Evolutionary conservation across 2,329 filamentous ascomycete species (phyloP).

Genomic region (Rhinocladiella mackenziei): DNA sequence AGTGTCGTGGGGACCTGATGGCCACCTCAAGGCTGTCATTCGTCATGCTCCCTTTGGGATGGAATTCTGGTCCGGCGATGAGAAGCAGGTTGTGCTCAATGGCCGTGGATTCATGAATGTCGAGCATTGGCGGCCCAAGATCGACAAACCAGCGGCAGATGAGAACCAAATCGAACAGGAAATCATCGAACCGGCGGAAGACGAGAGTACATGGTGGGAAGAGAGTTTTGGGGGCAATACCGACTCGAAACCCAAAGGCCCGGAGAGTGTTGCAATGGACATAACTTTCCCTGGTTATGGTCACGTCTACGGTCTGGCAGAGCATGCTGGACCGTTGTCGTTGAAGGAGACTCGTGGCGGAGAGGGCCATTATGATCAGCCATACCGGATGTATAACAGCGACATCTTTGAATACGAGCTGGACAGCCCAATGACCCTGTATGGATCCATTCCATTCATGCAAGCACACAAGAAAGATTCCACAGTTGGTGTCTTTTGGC

Average conservation of each 20-base stretch:
- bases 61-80: slow-evolving; percentile 79
- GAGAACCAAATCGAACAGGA: slow-evolving; percentile 42
- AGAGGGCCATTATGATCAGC: slow-evolving; percentile 77
- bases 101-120: slow-evolving; percentile 85
- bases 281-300: slow-evolving; percentile 89
- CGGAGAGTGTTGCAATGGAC: slow-evolving; percentile 86
- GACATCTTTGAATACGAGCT: slow-evolving; percentile 98
- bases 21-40: slow-evolving; percentile 77
- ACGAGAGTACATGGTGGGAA: slow-evolving; percentile 96
- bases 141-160: slow-evolving; percentile 54
- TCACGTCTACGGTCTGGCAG: slow-evolving; percentile 90
- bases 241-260: slow-evolving; percentile 89
- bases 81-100: slow-evolving; percentile 82
- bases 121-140: slow-evolving; percentile 90
- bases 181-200: slow-evolving; percentile 49
- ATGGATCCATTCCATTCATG: slow-evolving; percentile 97
- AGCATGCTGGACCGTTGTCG: slow-evolving; percentile 83
- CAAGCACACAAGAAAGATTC: slow-evolving; percentile 93
- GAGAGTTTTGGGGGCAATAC: slow-evolving; percentile 94
- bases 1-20: slow-evolving; percentile 72
- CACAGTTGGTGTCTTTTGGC: slow-evolving; percentile 93
- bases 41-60: slow-evolving; percentile 77
- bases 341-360: slow-evolving; percentile 85
- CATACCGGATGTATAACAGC: slow-evolving; percentile 91
- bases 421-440: slow-evolving; percentile 96